Base-by-base conservation (phyloP, 176 grass and related monocot species). In the Hordeum marinum region DNA sequence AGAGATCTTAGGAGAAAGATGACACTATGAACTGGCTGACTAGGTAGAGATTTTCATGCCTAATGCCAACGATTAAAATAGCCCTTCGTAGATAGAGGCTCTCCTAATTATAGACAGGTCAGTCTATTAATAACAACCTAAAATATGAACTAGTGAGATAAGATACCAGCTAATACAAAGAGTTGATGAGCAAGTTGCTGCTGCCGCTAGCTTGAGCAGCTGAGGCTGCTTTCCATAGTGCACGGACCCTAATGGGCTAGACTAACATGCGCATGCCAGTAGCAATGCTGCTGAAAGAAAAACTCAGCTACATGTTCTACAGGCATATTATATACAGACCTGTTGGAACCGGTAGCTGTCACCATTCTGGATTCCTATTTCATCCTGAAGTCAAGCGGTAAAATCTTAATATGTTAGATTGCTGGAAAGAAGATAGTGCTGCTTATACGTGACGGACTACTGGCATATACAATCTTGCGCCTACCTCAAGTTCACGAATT, bases 401-500 rank as follows among this genome's bases (percentile, higher is more conserved):
- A 70, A 59, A 74, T 59, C 40, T 82, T 63, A 72, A 63, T 62
- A 66, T 67, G 32, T 26, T 64, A 83, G 43, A 68, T 14, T 37
- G 24, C 48, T 8, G 35, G 35, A 66, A 48, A 75, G 29, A 31
- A 75, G 71, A 75, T 50, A 31, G 71, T 75, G 43, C 71, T 61
- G 50, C 46, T 75, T 69, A 31, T 68, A 63, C 62, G 40, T 87
- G 20, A 82, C n/a, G 61, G 60, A 84, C 14, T 73, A 40, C 36
- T 63, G 9, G 10, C n/a, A 10, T 50, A 65, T 68, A 68, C 15
- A 24, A 34, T 83, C 59, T 80, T 68, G 63, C 23, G 39, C 79
- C 72, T 63, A 94, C 96, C 88, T 99, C 96, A 40, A 99, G 94
- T 88, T 99, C 96, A 13, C 89, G 82, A 92, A 96, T 96, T 67